Evolutionary conservation across 2,329 filamentous ascomycete species (phyloP).

Genomic region (Neophaeococcomyces mojaviensis): DNA sequence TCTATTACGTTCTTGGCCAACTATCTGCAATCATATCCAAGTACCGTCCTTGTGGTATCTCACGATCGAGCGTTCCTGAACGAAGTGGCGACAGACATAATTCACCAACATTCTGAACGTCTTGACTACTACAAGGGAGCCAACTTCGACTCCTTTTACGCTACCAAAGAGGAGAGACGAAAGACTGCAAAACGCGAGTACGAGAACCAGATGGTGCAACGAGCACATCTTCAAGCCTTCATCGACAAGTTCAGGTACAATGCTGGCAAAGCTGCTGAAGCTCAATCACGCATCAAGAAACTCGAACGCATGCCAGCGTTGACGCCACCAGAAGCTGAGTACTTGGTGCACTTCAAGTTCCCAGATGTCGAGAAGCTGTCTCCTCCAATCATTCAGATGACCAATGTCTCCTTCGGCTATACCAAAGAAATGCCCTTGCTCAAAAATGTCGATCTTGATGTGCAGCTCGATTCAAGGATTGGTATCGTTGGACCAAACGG

Average conservation of each 20-base stretch:
- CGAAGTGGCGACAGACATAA: constrained; percentile 97
- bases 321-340: constrained; percentile 83
- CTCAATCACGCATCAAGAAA: constrained; percentile 98
- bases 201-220: constrained; percentile 92
- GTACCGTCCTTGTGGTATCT: constrained; percentile 90
- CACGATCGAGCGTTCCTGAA: constrained; percentile 99
- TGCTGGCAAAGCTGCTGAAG: constrained; percentile 95
- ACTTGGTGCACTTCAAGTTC: constrained; percentile 94
- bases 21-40: constrained; percentile 89
- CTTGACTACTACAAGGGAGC: constrained; percentile 98
- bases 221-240: constrained; percentile 91
- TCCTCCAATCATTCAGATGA: constrained; percentile 97
- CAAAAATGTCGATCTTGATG: constrained; percentile 82
- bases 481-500: constrained; percentile 99
- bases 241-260: constrained; percentile 99
- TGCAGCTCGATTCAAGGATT: constrained; percentile 95
- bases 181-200: constrained; percentile 97
- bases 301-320: constrained; percentile 93
- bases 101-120: constrained; percentile 94
- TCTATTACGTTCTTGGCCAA: constrained; percentile 97
- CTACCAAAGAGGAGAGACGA: constrained; percentile 90
- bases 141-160: constrained; percentile 96
- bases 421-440: constrained; percentile 69
- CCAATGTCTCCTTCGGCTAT: constrained; percentile 85
- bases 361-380: constrained; percentile 96